Percentiles rank a stretch among this genome's conserved stretches.
These are phyloP conservation scores for Pedinophyceae sp. DNA, from an alignment of 139 green algal species.

Conservation along the genomic window DNA sequence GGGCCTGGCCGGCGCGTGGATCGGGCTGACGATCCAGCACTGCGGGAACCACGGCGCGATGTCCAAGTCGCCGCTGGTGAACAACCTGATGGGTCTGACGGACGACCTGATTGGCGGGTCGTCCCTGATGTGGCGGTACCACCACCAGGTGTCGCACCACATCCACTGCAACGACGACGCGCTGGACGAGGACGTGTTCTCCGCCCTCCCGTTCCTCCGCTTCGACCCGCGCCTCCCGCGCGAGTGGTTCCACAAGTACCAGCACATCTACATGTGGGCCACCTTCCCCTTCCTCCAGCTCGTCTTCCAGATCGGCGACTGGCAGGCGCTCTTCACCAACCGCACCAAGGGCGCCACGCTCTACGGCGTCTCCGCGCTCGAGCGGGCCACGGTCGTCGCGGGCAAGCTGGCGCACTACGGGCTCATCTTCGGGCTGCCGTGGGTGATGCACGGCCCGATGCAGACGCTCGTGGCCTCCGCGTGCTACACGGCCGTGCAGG, in stretches of 20 bases:
- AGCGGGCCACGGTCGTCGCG: conserved; percentile 34
- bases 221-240: conserved; percentile 53
- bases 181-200: conserved; percentile 67
- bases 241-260: conserved; percentile 54
- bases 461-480: conserved; percentile 24
- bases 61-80: conserved; percentile 48
- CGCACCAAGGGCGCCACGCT: conserved; percentile 44
- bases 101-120: conserved; percentile 62
- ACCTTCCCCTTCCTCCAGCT: conserved; percentile 61
- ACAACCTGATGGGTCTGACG: conserved; percentile 44
- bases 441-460: conserved; percentile 24
- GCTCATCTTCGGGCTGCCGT: conserved; percentile 41
- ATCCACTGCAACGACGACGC: conserved; percentile 78
- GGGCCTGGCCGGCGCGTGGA: conserved; percentile 57
- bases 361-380: conserved; percentile 41
- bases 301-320: conserved; percentile 44
- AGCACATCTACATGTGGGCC: conserved; percentile 75
- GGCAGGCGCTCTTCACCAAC: conserved; percentile 25
- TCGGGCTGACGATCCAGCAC: conserved; percentile 65
- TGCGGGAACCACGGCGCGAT: conserved; percentile 85
- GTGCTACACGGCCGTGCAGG: conserved; percentile 34
- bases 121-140: conserved; percentile 67
- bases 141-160: conserved; percentile 75
- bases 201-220: conserved; percentile 48
- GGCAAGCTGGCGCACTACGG: conserved; percentile 61